Conservation (phyloP, 1,284 basidiomycete genomes). For the Pseudozyma pruni region DNA sequence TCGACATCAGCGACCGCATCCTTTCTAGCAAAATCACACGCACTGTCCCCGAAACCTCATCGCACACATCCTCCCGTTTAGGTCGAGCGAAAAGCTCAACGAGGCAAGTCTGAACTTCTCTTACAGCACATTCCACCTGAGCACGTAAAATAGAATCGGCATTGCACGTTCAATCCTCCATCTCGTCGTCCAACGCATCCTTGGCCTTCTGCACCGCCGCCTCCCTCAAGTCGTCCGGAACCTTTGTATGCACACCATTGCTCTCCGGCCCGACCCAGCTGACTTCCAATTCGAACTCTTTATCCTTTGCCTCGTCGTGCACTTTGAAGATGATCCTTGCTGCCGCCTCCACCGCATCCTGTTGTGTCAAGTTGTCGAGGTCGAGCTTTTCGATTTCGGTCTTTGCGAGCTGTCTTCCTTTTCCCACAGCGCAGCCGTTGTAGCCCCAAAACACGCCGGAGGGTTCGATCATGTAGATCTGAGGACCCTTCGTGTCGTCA, state of each 20-base stretch:
- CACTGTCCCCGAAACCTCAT: too few relatives aligned
- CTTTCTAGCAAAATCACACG: too few relatives aligned
- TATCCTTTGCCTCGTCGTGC: slow-evolving; percentile 96
- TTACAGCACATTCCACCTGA: not conserved
- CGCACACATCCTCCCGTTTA: too few relatives aligned
- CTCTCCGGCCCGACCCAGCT: slow-evolving; percentile 94
- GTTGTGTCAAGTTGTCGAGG: slow-evolving; percentile 77
- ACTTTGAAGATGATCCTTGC: slow-evolving; percentile 82
- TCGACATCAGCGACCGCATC: too few relatives aligned
- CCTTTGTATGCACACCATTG: slow-evolving; percentile 79
- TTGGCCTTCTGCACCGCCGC: slow-evolving; percentile 91
- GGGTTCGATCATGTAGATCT: slow-evolving; percentile 91
- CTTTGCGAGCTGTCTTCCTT: slow-evolving; percentile 95
- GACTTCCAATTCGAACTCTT: slow-evolving; percentile 97
- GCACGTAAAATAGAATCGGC: not conserved
- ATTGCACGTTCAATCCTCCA: slow-evolving; percentile 74
- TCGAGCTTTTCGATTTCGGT: slow-evolving; percentile 97
- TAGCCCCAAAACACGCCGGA: slow-evolving; percentile 86
- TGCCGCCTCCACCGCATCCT: slow-evolving; percentile 63
- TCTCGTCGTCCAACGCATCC: slow-evolving; percentile 82
- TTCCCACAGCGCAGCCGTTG: slow-evolving; percentile 80
- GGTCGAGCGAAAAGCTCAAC: too few relatives aligned
- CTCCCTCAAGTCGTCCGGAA: slow-evolving; percentile 82
- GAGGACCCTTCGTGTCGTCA: slow-evolving; percentile 79
- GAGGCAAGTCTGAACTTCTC: too few relatives aligned